Conservation (phyloP, 73 alveolate species). For the Uronychia binucleata region DNA sequence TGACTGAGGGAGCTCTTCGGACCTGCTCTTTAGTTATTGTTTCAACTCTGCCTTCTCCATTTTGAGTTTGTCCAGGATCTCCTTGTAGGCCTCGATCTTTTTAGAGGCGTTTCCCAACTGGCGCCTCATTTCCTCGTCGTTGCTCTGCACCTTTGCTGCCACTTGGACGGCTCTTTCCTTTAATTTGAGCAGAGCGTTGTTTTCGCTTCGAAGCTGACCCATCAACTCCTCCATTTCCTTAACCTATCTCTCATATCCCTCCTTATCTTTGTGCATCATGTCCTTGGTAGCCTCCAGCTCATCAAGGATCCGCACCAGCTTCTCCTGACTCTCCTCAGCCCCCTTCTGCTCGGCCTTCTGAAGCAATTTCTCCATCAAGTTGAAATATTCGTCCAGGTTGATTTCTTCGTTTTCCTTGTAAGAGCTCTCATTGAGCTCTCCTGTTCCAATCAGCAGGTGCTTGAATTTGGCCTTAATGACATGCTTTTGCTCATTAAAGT, state of each 20-base stretch:
- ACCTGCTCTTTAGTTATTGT: background rate
- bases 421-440: constrained; percentile 46
- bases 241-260: background rate
- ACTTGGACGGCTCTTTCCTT: background rate
- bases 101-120: background rate
- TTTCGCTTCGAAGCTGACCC: background rate
- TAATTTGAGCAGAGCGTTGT: background rate
- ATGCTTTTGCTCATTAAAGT: constrained; percentile 68
- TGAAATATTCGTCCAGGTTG: constrained; percentile 57
- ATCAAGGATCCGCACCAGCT: background rate
- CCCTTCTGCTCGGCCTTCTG: constrained; percentile 2
- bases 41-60: background rate
- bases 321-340: constrained; percentile 14
- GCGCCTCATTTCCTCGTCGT: background rate
- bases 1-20: background rate
- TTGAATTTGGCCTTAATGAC: constrained; percentile 65
- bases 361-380: constrained; percentile 42
- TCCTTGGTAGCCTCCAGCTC: constrained; percentile 22
- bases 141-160: background rate
- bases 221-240: background rate
- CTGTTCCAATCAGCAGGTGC: constrained; percentile 34
- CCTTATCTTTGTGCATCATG: background rate
- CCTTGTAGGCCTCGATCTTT: background rate
- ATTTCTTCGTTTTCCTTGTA: constrained; percentile 61
- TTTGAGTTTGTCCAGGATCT: background rate